These are phyloP conservation scores for Mycena crocata DNA, from an alignment of 768 basidiomycete species.

Conservation along the genomic window DNA sequence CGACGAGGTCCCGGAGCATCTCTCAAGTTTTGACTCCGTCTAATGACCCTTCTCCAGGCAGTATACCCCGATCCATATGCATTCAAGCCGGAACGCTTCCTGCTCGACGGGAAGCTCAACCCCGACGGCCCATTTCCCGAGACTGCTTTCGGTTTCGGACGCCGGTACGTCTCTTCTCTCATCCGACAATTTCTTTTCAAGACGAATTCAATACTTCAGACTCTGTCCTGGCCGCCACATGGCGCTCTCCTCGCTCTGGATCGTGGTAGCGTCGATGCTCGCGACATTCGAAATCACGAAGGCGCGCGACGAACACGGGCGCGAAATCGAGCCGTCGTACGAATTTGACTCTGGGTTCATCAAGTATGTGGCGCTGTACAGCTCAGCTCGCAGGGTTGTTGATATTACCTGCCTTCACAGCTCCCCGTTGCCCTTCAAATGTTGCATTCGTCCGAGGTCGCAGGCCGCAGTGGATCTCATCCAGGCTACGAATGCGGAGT, in stretches of 20 bases:
- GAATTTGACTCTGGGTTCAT: too few species aligned
- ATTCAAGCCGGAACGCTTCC: slow-evolving; percentile 14
- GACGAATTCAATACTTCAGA: not conserved
- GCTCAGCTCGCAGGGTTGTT: too few species aligned
- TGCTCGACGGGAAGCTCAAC: slow-evolving; percentile 12
- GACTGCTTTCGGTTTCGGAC: not conserved
- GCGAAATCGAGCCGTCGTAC: not conserved
- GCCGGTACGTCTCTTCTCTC: slow-evolving; percentile 2
- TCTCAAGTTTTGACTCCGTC: not conserved
- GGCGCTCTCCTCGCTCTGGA: slow-evolving; percentile 17
- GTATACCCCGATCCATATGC: slow-evolving; percentile 35
- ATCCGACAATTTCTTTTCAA: not conserved
- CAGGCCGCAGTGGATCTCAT: too few species aligned
- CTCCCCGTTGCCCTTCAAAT: too few species aligned
- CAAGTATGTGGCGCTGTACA: too few species aligned
- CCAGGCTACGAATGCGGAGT: too few species aligned
- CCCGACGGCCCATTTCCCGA: not conserved
- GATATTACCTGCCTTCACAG: too few species aligned
- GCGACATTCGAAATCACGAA: slow-evolving; percentile 8
- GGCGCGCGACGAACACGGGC: not conserved
- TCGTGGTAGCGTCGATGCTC: not conserved
- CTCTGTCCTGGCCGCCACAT: not conserved
- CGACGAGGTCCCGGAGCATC: slow-evolving; percentile 26
- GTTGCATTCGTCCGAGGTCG: too few species aligned
- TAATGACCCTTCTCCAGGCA: not conserved